Base-by-base conservation (phyloP, 768 basidiomycete species). In the Panaeolus cyanescens region DNA sequence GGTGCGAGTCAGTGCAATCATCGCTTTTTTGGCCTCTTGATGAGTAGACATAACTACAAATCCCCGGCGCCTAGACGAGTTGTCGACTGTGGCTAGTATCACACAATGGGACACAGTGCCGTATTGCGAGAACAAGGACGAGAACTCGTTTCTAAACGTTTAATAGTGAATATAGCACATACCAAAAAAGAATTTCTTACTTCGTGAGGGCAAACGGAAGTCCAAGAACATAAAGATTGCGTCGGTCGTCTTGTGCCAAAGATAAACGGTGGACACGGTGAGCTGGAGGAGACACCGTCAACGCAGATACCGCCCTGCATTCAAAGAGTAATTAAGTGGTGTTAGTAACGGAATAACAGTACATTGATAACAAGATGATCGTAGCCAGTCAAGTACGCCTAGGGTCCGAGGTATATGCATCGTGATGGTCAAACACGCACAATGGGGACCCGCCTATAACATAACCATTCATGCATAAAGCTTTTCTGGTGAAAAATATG, bases 221-320 rank as follows among this genome's bases (percentile, higher is more conserved):
- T 13, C 92, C 92, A 28, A 94, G 85, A 37, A 93, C 91, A 65
- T 94, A 94, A 39, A 94, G 84, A 69, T 94, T 94, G 60, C 92
- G 83, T 56, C 92, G 89, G 66, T 87, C 82, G 66, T 80, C 81
- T 13, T 25, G 22, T 4, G 45, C 12, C 57, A 75, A 64, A 28
- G 75, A 63, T 56, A 65, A 65, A 62, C 70, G 64, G 56, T 58
- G 57, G 15, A 53, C 28, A 61, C 73, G 64, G 59, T 67, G 56
- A 55, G 67, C 65, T 20, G 69, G 61, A 53, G 68, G 45, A 54
- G 71, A 61, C 37, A 69, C 42, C 20, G 67, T 61, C 59, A 79
- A 69, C 13, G 77, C 68, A 13, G 75, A 75, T 57, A 81, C 77
- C 56, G 75, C 67, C 20, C 85, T 85, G 63, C n/a, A n/a, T n/a